phyloP scores from a whole-genome alignment of 2,329 filamentous ascomycete species.

The Paraphoma chrysanthemicola region DNA sequence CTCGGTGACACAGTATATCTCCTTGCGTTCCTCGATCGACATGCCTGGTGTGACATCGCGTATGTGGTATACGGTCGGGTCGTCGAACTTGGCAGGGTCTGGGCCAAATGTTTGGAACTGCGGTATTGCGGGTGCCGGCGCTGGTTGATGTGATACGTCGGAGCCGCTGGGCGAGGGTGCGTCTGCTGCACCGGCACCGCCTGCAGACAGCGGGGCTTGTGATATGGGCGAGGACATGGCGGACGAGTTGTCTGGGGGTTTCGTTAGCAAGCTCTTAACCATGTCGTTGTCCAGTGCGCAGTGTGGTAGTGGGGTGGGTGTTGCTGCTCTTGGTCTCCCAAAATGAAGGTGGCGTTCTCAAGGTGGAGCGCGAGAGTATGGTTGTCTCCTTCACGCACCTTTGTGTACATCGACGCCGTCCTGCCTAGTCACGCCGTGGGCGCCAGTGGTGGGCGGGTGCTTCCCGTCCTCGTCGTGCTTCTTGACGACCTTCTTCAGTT shows the following conservation, averaged over 20 bases:
- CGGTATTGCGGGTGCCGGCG: slow-evolving; percentile 66
- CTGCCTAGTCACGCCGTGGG: slow-evolving; percentile 68
- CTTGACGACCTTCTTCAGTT: slow-evolving; percentile 71
- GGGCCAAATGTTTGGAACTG: slow-evolving; percentile 90
- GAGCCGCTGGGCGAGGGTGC: slow-evolving; percentile 67
- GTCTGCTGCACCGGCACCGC: slow-evolving; percentile 66
- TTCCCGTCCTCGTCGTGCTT: slow-evolving; percentile 75
- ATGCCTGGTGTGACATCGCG: slow-evolving; percentile 75
- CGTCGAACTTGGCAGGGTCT: slow-evolving; percentile 87
- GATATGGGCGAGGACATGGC: slow-evolving; percentile 50
- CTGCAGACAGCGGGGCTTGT: slow-evolving; percentile 51
- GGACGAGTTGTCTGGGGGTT: slow-evolving; percentile 44
- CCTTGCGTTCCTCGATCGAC: slow-evolving; percentile 82
- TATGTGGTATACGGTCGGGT: slow-evolving; percentile 95
- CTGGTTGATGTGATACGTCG: slow-evolving; percentile 64
- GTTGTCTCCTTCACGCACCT: slow-evolving; percentile 45
- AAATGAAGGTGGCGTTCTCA: too few relatives aligned
- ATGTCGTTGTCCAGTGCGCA: background rate
- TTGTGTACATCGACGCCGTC: slow-evolving; percentile 68
- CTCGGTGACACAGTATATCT: slow-evolving; percentile 84
- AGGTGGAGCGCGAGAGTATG: too few relatives aligned
- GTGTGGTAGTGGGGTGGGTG: too few relatives aligned
- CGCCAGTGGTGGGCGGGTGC: slow-evolving; percentile 65
- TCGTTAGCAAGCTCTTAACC: background rate
- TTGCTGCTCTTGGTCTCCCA: too few relatives aligned